Conservation (phyloP, 495 filamentous ascomycete genomes). For the Aspergillus avenaceus region DNA sequence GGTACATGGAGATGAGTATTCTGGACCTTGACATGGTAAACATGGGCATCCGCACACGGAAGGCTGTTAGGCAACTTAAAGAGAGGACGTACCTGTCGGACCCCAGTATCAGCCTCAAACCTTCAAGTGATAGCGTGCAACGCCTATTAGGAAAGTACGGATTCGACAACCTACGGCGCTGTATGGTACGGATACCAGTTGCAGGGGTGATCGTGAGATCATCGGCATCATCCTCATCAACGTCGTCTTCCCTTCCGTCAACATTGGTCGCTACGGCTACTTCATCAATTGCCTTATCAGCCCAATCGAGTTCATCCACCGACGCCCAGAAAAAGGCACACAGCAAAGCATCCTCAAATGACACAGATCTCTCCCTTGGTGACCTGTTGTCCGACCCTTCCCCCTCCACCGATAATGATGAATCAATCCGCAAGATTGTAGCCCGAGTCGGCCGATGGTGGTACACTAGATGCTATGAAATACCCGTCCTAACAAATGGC, state of each 20-base stretch:
- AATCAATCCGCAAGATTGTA: constrained; percentile 86
- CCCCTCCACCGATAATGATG: constrained; percentile 57
- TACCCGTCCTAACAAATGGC: constrained; percentile 49
- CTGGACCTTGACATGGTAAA: constrained; percentile 84
- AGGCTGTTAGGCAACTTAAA: constrained; percentile 73
- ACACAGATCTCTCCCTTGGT: constrained; percentile 56
- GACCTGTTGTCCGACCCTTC: constrained; percentile 65
- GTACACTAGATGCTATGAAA: constrained; percentile 91
- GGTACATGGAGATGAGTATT: constrained; percentile 82
- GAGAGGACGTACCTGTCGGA: constrained; percentile 64
- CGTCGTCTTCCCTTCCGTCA: constrained; percentile 17
- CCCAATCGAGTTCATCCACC: constrained; percentile 23
- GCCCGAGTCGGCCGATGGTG: constrained; percentile 92
- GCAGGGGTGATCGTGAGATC: constrained; percentile 60
- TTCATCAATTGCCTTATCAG: constrained; percentile 25
- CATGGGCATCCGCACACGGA: constrained; percentile 73
- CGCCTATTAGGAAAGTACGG: constrained; percentile 71
- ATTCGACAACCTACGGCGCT: constrained; percentile 80
- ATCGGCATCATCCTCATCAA: constrained; percentile 36
- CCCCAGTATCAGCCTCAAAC: constrained; percentile 62
- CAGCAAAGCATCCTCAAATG: constrained; percentile 35
- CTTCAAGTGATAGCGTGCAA: constrained; percentile 74
- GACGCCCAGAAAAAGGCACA: constrained; percentile 20
- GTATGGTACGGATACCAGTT: constrained; percentile 84
- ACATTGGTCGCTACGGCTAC: constrained; percentile 21